Conservation (phyloP, 805 yeast species). For the Kodamaea neixiangensis region DNA sequence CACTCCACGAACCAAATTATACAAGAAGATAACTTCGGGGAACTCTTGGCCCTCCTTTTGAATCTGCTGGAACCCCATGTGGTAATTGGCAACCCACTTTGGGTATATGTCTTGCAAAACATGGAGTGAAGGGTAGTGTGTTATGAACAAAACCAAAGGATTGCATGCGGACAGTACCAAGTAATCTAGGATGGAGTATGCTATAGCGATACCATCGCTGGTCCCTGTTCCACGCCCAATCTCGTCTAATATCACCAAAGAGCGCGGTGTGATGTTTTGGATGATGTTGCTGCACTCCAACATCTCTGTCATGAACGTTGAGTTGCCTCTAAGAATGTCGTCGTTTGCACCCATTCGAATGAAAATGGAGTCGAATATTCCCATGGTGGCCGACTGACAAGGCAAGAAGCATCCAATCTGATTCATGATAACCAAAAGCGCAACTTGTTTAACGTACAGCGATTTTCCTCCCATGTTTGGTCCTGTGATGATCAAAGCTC, state of each 20-base stretch:
- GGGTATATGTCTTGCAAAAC: constrained; percentile 46
- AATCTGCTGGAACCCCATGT: constrained; percentile 64
- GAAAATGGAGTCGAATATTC: constrained; percentile 74
- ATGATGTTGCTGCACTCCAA: constrained; percentile 63
- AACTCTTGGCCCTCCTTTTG: constrained; percentile 30
- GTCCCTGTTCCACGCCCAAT: constrained; percentile 78
- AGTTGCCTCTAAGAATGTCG: constrained; percentile 69
- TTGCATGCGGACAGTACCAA: constrained; percentile 38
- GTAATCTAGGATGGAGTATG: constrained; percentile 68
- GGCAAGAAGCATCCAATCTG: constrained; percentile 81
- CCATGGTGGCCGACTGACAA: constrained; percentile 58
- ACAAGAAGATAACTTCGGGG: constrained; percentile 42
- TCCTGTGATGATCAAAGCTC: constrained; percentile 71
- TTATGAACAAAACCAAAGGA: constrained; percentile 73
- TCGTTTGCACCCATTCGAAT: constrained; percentile 89
- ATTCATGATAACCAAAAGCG: constrained; percentile 67
- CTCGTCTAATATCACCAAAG: constrained; percentile 71
- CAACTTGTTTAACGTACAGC: constrained; percentile 72
- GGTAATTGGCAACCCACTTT: constrained; percentile 54
- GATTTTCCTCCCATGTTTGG: constrained; percentile 92
- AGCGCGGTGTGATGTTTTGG: constrained; percentile 50
- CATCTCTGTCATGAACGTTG: constrained; percentile 83
- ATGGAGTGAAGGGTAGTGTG: constrained; percentile 76
- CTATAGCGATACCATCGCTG: constrained; percentile 80
- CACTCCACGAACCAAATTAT: constrained; percentile 39